Conservation (phyloP, 2,329 filamentous ascomycete genomes). For the Talaromyces sp. region DNA sequence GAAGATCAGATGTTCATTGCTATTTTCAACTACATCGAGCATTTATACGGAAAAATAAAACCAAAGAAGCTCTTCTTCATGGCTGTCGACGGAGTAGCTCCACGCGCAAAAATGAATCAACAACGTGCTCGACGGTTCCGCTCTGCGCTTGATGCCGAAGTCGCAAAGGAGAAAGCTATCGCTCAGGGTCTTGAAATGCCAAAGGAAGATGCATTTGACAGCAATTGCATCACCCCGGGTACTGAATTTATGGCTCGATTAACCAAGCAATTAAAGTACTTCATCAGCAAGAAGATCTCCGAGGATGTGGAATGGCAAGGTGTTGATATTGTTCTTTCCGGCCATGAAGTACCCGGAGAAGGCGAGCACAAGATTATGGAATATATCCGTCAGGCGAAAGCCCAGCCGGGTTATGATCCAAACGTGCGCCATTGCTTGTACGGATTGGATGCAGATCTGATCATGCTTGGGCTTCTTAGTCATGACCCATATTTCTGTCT, state of each 20-base stretch:
- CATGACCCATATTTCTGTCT: slow-evolving; percentile 98
- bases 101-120: slow-evolving; percentile 99
- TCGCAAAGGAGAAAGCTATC: slow-evolving; percentile 86
- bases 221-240: slow-evolving; percentile 95
- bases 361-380: slow-evolving; percentile 99
- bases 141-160: slow-evolving; percentile 85
- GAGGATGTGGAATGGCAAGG: slow-evolving; percentile 97
- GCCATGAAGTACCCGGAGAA: slow-evolving; percentile 95
- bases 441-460: slow-evolving; percentile 92
- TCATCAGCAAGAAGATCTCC: slow-evolving; percentile 97
- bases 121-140: slow-evolving; percentile 92
- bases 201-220: slow-evolving; percentile 93
- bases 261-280: slow-evolving; percentile 91
- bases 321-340: slow-evolving; percentile 91
- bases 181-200: slow-evolving; percentile 85
- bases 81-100: slow-evolving; percentile 97
- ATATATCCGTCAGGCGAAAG: slow-evolving; percentile 96
- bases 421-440: slow-evolving; percentile 97
- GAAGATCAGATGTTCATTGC: slow-evolving; percentile 99
- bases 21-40: slow-evolving; percentile 99
- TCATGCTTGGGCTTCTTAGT: slow-evolving; percentile 95
- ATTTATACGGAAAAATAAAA: slow-evolving; percentile 97
- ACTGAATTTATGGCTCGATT: slow-evolving; percentile 98
- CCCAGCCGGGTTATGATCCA: slow-evolving; percentile 83
- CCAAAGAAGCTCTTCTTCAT: slow-evolving; percentile 98